Base-by-base conservation (phyloP, 306 rosid species). In the Cucumis sativus region DNA sequence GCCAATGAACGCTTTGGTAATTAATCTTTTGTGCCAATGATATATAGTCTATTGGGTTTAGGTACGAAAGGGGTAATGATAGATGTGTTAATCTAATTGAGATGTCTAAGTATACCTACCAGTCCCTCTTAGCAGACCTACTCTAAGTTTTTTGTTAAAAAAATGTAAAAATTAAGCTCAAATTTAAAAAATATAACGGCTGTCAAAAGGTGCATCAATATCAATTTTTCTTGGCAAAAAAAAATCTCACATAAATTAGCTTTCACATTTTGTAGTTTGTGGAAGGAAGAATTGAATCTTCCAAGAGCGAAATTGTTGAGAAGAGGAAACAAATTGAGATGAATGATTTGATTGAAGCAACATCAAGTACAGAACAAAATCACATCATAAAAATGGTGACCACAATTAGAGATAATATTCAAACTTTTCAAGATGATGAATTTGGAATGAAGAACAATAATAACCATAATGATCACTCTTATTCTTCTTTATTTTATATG, bases 301-400 rank as follows among this genome's bases (percentile, higher is more conserved):
- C 52, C 35, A 15, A 37, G 15, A 1, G 15, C 1, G 72, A 17
- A 20, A 40, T 7, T 21, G 75, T 5, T 20, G 75, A 41, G 55
- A 68, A 68, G 75, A 43, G 52, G 17, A 67, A 67, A 30, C 16
- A 67, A 12, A 67, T 37, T n/a, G 74, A 67, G 17, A 39, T 40
- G 52, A 67, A 18, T 5, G 54, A 63, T 10, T 40, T 8, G 16
- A 33, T 7, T 4, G 71, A 66, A 2, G 30, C 71, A 15, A 35
- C 21, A 64, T 16, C 13, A 47, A 47, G 0, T 17, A 35, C 10
- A 23, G 1, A 0, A 51, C 6, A 10, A n/a, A 6, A 40, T n/a
- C n/a, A n/a, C n/a, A n/a, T n/a, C 76, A 70, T 70, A 23, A 47
- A 45, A 70, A 70, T 70, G 76, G 40, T 43, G 76, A 70, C 57